These are phyloP conservation scores for Halenospora varia DNA, from an alignment of 495 filamentous ascomycete genomes.

Conservation along the genomic window DNA sequence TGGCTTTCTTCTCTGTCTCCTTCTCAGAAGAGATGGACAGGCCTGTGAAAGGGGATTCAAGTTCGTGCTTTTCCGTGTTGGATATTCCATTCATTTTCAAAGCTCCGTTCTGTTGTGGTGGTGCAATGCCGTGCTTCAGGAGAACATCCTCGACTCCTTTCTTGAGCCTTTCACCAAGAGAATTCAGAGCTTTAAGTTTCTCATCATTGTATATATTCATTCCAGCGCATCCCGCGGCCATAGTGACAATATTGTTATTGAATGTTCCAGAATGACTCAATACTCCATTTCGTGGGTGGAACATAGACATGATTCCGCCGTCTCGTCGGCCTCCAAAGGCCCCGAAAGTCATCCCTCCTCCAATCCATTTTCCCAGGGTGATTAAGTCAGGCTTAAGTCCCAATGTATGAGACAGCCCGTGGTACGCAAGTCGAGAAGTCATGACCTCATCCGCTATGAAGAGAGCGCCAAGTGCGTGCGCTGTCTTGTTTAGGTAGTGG, in stretches of 20 bases:
- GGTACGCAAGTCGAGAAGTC: slow-evolving; percentile 48
- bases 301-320: slow-evolving; percentile 52
- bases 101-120: too few species aligned
- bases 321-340: slow-evolving; percentile 55
- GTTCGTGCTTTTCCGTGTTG: too few species aligned
- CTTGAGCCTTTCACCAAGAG: slow-evolving; percentile 27
- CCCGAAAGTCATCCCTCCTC: slow-evolving; percentile 59
- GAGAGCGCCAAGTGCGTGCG: slow-evolving; percentile 36
- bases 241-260: slow-evolving; percentile 62
- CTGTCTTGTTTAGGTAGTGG: slow-evolving; percentile 26
- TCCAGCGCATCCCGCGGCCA: slow-evolving; percentile 48
- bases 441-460: slow-evolving; percentile 66
- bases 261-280: slow-evolving; percentile 60
- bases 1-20: background rate
- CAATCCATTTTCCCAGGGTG: slow-evolving; percentile 60
- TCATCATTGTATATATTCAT: slow-evolving; percentile 41
- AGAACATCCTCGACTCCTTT: slow-evolving; percentile 1
- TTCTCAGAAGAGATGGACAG: background rate
- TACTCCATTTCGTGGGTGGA: slow-evolving; percentile 4
- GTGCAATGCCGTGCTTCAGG: background rate
- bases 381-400: slow-evolving; percentile 52
- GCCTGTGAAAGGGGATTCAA: too few species aligned
- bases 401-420: slow-evolving; percentile 40
- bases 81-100: too few species aligned
- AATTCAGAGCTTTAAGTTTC: slow-evolving; percentile 33